phyloP scores from a whole-genome alignment of 208 protist species.

The Leishmania amazonensis region DNA sequence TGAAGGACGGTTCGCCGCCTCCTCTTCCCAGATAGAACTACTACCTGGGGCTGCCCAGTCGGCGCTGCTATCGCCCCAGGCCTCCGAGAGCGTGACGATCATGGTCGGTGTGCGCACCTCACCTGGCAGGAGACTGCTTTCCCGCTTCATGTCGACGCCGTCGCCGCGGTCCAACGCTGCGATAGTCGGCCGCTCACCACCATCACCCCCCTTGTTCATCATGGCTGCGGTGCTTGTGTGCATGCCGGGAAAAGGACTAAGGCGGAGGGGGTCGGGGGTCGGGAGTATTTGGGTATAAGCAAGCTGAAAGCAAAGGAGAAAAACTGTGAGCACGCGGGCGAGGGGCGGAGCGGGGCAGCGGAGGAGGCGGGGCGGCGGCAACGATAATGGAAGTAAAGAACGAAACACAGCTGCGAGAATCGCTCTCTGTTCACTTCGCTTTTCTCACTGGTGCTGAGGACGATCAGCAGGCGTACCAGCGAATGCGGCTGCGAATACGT shows the following conservation, averaged over 20 bases:
- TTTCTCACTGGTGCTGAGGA: neutral
- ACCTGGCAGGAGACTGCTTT: constrained; percentile 60
- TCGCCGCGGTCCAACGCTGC: constrained; percentile 22
- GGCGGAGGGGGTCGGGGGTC: neutral
- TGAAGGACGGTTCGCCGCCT: constrained; percentile 19
- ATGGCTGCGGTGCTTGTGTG: neutral
- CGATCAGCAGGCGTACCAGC: neutral
- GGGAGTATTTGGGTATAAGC: neutral
- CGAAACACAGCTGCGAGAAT: neutral
- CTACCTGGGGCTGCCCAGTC: constrained; percentile 68
- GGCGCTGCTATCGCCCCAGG: constrained; percentile 31
- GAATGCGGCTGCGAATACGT: neutral
- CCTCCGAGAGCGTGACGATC: constrained; percentile 30
- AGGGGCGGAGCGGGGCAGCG: no score
- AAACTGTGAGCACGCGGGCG: neutral
- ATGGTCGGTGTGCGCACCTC: constrained; percentile 60
- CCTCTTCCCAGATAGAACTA: constrained; percentile 53
- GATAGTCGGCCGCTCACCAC: constrained; percentile 3
- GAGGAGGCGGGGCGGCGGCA: neutral
- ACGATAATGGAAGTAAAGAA: neutral
- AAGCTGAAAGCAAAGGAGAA: neutral
- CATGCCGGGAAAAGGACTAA: neutral
- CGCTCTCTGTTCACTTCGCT: no score
- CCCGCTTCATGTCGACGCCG: constrained; percentile 12
- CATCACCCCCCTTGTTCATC: neutral